Conservation (phyloP, 495 filamentous ascomycete genomes). For the Trichoderma orchidacearum region DNA sequence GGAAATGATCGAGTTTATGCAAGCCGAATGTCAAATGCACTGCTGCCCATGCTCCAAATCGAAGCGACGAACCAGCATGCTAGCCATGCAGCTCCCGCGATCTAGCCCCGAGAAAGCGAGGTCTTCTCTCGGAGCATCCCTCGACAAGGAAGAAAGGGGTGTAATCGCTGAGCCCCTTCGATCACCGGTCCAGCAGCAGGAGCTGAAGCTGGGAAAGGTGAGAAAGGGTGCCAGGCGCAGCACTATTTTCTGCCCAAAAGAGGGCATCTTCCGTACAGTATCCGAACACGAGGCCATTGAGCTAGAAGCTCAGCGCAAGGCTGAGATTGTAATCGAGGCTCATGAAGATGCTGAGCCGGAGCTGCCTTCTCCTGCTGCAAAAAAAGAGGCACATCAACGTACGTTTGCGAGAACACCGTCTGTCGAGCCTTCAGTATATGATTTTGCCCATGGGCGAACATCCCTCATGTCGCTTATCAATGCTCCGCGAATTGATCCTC, state of each 20-base stretch:
- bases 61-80: slow-evolving; percentile 7
- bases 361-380: slow-evolving; percentile 1
- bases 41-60: slow-evolving; percentile 43
- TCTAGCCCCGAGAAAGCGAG: neutral
- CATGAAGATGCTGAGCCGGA: neutral
- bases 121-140: neutral
- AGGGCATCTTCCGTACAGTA: slow-evolving; percentile 38
- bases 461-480: slow-evolving; percentile 43
- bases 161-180: neutral
- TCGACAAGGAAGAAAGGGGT: neutral
- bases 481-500: slow-evolving; percentile 23
- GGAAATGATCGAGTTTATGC: slow-evolving; percentile 67
- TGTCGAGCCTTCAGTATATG: slow-evolving; percentile 34
- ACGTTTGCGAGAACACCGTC: slow-evolving; percentile 33
- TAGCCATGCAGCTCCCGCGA: slow-evolving; percentile 6
- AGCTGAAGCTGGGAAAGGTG: slow-evolving; percentile 12
- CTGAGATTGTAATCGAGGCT: slow-evolving; percentile 1
- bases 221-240: slow-evolving; percentile 17
- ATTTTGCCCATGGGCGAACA: slow-evolving; percentile 26
- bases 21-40: slow-evolving; percentile 64
- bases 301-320: slow-evolving; percentile 8
- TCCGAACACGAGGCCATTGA: slow-evolving; percentile 27
- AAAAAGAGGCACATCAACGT: slow-evolving; percentile 10
- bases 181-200: neutral
- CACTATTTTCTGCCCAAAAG: slow-evolving; percentile 32